Base-by-base conservation (phyloP, 352 stramenopile genomes). In the Globisporangium okanoganense region DNA sequence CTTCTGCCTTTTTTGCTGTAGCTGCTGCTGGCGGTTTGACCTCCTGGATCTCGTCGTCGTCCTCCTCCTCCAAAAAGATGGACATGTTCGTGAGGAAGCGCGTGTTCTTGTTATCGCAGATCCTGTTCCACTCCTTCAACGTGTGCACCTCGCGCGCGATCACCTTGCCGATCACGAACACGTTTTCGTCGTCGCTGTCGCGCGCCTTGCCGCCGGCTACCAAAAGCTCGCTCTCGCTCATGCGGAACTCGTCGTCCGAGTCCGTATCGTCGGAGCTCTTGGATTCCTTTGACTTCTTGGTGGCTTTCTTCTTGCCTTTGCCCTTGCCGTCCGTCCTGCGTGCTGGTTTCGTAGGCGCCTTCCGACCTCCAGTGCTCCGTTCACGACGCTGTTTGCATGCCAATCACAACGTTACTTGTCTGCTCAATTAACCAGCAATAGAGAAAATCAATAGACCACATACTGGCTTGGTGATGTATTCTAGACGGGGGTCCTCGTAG, bases 101-200 rank as follows among this genome's bases (percentile, higher is more conserved):
- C 16, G 85, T 91, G 41, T 76, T 90, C 60, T 84, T 87, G 64
- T 85, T 78, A 54, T 65, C 71, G 33, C 85, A 90, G 5, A 88
- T 85, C 44, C 84, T 88, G 49, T 73, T 69, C 87, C 87, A 95
- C 49, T 93, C 76, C 41, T 91, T 92, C 9, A 77, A 45, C 7
- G 87, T 94, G 59, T 94, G 87, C 16, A 82, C 75, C 47, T 96
- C 87, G 3, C 79, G 72, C 22, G 78, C 87, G 29, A 96, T 58
- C 2, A 96, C 50, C 58, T 96, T 96, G 67, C 90, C 87, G 56
- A 96, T 89, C 40, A 94, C 71, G 64, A 93, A 95, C 22, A 64
- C 70, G 49, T 90, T 86, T n/a, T 87, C 78, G 25, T 84, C 75
- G 22, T 72, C 65, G 33, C 45, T 66, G 35, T 56, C 54, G 20